These are phyloP conservation scores for Phlebiopsis gigantea DNA, from an alignment of 768 basidiomycete genomes.

Conservation along the genomic window DNA sequence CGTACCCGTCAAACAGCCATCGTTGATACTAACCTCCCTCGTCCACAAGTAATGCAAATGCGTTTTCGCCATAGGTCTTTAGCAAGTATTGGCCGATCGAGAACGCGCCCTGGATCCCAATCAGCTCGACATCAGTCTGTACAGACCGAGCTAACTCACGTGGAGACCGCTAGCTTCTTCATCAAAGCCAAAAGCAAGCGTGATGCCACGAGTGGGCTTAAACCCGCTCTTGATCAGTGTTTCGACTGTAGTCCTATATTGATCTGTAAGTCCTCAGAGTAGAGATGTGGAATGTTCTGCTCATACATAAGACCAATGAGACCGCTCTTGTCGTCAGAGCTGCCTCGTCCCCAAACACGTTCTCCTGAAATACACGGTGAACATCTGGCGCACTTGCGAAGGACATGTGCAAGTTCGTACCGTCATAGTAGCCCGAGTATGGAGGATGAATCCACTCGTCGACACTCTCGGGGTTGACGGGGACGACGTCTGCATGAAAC, in stretches of 20 bases:
- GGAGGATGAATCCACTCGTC: constrained; percentile 45
- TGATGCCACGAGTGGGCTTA: constrained; percentile 37
- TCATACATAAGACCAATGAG: constrained; percentile 29
- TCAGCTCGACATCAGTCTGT: neutral
- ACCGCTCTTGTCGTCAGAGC: constrained; percentile 31
- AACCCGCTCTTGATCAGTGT: constrained; percentile 40
- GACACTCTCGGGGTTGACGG: constrained; percentile 39
- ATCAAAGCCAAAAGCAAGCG: constrained; percentile 44
- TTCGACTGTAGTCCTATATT: constrained; percentile 36
- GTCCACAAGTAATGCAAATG: constrained; percentile 51
- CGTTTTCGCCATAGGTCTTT: constrained; percentile 41
- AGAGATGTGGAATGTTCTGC: neutral
- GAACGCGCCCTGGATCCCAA: constrained; percentile 33
- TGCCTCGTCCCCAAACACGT: constrained; percentile 30
- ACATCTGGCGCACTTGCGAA: no score
- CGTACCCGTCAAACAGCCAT: neutral
- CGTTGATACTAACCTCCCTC: constrained; percentile 41
- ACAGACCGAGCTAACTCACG: constrained; percentile 9
- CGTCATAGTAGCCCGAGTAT: constrained; percentile 43
- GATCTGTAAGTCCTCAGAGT: neutral
- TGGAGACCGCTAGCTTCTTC: constrained; percentile 37
- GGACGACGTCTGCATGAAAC: constrained; percentile 38
- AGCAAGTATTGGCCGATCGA: constrained; percentile 36
- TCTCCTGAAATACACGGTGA: constrained; percentile 11
- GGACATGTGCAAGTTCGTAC: constrained; percentile 12